A percentile compares a stretch with the other conserved stretches of the same genome.
Evolutionary conservation across 345 rosid genomes (phyloP).

Genomic region (Eucalyptus melliodora): DNA sequence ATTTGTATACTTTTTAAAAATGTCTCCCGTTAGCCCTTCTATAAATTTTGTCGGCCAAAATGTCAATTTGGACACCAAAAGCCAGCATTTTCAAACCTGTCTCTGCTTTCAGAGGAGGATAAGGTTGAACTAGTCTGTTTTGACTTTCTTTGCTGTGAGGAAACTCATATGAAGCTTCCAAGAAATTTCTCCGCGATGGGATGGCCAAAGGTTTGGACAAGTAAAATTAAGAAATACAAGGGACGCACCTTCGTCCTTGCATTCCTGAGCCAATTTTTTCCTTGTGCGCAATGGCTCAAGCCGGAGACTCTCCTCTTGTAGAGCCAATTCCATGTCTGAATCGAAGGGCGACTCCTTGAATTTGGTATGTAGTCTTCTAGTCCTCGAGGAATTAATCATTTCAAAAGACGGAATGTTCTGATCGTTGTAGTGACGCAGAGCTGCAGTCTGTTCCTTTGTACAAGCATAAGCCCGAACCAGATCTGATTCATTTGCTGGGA

Average conservation of each 20-base stretch:
- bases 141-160: background rate
- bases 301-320: background rate
- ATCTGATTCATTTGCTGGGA: background rate
- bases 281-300: background rate
- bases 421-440: background rate
- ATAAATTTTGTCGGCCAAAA: background rate
- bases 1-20: background rate
- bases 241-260: background rate
- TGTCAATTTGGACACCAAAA: background rate
- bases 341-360: background rate
- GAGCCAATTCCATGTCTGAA: background rate
- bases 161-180: background rate
- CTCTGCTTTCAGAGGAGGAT: background rate
- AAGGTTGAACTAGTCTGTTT: background rate
- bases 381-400: background rate
- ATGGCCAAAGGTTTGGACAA: background rate
- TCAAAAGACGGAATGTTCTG: background rate
- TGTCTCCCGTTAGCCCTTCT: background rate
- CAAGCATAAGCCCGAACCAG: background rate
- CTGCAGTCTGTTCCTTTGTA: background rate
- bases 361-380: background rate
- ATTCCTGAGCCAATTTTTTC: background rate
- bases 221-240: background rate
- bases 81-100: background rate
- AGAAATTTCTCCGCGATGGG: background rate